Evolutionary conservation across 1,284 basidiomycete species (phyloP).

Genomic region (Tylopilus orsonianus): DNA sequence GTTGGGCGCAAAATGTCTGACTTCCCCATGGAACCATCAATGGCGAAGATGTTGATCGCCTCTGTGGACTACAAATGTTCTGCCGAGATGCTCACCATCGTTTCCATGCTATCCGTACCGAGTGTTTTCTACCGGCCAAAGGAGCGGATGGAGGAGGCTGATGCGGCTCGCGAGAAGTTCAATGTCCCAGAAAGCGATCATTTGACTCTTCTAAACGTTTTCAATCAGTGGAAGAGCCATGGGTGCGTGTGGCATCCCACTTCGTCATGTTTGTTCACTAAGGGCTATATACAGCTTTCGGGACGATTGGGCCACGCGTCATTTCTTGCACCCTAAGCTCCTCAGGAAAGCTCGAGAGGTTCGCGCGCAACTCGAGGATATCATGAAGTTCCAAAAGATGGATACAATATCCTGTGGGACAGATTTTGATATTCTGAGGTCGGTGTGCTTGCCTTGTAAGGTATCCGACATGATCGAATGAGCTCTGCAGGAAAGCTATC

Average conservation of each 20-base stretch:
- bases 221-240: conserved; percentile 97
- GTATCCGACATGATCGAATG: not conserved
- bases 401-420: conserved; percentile 87
- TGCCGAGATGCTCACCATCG: conserved; percentile 95
- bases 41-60: conserved; percentile 98
- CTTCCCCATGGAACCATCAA: conserved; percentile 97
- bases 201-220: conserved; percentile 93
- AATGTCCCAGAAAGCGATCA: conserved; percentile 99
- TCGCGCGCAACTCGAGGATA: conserved; percentile 94
- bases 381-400: conserved; percentile 98
- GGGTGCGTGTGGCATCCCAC: conserved; percentile 49
- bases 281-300: conserved; percentile 56
- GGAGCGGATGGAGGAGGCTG: conserved; percentile 93
- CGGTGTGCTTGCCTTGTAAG: conserved; percentile 15
- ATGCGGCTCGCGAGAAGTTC: conserved; percentile 97
- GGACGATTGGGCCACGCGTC: conserved; percentile 92
- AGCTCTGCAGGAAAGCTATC: conserved; percentile 81
- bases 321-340: conserved; percentile 96
- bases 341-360: conserved; percentile 96
- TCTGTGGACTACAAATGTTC: conserved; percentile 94
- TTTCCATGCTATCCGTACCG: conserved; percentile 98
- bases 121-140: conserved; percentile 96
- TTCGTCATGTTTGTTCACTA: not conserved
- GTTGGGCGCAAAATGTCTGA: conserved; percentile 97
- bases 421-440: conserved; percentile 94